Evolutionary conservation across 768 basidiomycete species (phyloP).

Genomic region (Mrakia frigida): DNA sequence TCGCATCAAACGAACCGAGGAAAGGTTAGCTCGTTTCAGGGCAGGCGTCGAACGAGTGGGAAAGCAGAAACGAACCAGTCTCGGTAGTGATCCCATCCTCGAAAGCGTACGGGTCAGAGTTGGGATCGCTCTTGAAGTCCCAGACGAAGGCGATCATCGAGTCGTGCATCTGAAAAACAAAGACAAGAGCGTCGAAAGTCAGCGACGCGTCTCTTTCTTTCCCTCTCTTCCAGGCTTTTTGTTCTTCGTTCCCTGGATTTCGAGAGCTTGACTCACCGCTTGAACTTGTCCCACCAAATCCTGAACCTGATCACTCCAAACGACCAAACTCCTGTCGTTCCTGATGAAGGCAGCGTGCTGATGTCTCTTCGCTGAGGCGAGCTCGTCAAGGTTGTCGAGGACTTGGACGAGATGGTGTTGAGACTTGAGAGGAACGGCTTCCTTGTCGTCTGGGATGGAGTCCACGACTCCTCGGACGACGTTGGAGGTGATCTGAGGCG

Average conservation of each 20-base stretch:
- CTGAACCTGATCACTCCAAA: constrained; percentile 79
- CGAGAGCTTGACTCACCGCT: background rate
- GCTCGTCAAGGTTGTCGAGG: constrained; percentile 66
- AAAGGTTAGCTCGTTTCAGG: background rate
- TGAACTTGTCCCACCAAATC: constrained; percentile 58
- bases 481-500: background rate
- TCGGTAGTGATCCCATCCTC: background rate
- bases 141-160: constrained; percentile 19
- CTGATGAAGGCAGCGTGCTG: constrained; percentile 84
- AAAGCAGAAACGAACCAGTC: background rate
- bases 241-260: background rate
- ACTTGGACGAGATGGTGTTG: constrained; percentile 76
- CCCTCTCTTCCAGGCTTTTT: background rate
- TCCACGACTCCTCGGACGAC: constrained; percentile 9
- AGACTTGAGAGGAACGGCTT: constrained; percentile 51
- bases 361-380: constrained; percentile 76
- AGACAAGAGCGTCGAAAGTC: background rate
- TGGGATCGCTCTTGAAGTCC: background rate
- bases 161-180: constrained; percentile 3
- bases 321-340: constrained; percentile 73
- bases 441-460: constrained; percentile 5
- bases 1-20: background rate
- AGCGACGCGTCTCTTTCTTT: background rate
- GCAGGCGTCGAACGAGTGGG: too few species aligned
- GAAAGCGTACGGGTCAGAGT: background rate